Base-by-base conservation (phyloP, 495 filamentous ascomycete species). In the Tricharina praecox region DNA sequence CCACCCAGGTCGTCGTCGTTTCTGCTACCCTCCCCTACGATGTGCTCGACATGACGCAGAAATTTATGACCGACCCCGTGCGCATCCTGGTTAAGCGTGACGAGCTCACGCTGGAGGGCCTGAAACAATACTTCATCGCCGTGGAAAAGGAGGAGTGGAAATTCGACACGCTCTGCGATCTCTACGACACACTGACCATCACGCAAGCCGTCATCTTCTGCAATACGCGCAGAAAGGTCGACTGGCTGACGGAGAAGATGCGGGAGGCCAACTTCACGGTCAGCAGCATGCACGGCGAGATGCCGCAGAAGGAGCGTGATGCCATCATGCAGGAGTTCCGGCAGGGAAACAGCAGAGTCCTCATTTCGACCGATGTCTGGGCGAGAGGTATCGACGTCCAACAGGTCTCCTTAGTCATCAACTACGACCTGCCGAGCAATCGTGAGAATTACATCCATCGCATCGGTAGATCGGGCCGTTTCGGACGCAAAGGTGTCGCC, bases 91-190 rank as follows among this genome's bases (percentile, higher is more conserved):
- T 97, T 70, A 97, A 97, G 81, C 88, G 90, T 73, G 92, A 86
- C 64, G 90, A 97, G 66, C 76, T 97, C 66, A 97, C 90, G 56
- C 82, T 97, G 46, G 90, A 97, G 68, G 90, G 90, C 77, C 81
- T 97, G 63, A 97, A 97, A 77, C 90, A 97, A 63, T 97, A 93
- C 76, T 97, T 93, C 73, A 97, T 97, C 66, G 90, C 90, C 50
- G 90, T 97, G 43, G 90, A 97, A 73, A 96, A 97, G 76, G 90
- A 97, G 65, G 90, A 96, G 61, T 97, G 92, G 92, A 97, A 97
- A 71, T 80, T 97, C 53, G 90, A 97, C 68, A 97, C 90, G 37
- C 85, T 97, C 24, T 96, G 83, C 62, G 90, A 97, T 67, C 70
- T 97, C 49, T 97, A 97, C 75, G 90, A 97, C 67, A 97, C 90